phyloP scores from a whole-genome alignment of 1,284 basidiomycete species.

The Phlebopus sp. region DNA sequence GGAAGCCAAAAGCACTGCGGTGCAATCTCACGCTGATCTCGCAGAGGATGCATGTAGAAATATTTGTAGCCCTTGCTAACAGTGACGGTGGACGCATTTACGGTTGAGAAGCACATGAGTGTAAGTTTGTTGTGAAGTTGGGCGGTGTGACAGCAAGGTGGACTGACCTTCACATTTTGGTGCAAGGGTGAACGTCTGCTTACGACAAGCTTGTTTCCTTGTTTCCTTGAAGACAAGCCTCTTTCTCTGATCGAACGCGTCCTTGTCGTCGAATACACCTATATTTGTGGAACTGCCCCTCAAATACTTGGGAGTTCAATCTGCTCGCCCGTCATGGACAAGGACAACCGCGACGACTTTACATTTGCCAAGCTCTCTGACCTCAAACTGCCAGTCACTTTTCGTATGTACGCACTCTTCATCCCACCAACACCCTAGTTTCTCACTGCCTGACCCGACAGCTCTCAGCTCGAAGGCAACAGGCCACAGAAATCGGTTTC shows the following conservation, averaged over 20 bases:
- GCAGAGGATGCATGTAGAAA: constrained; percentile 19
- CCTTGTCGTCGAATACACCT: too few relatives aligned
- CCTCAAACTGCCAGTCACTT: constrained; percentile 81
- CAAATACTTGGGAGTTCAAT: too few relatives aligned
- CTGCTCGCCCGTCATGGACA: constrained; percentile 53
- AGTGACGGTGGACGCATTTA: not conserved
- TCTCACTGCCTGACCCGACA: constrained; percentile 31
- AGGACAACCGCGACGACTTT: constrained; percentile 78
- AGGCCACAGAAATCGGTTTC: constrained; percentile 69
- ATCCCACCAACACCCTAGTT: not conserved
- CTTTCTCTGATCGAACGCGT: too few relatives aligned
- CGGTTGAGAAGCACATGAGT: not conserved
- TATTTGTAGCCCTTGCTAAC: constrained; percentile 2
- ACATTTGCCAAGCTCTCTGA: constrained; percentile 88
- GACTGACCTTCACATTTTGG: too few relatives aligned
- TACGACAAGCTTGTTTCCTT: too few relatives aligned
- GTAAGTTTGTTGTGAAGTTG: not conserved
- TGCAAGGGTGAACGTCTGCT: too few relatives aligned
- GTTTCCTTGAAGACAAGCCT: too few relatives aligned
- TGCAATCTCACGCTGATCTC: constrained; percentile 15
- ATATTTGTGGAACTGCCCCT: too few relatives aligned
- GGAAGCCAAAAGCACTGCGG: constrained; percentile 25
- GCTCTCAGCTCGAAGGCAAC: constrained; percentile 82
- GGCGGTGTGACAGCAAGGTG: too few relatives aligned
- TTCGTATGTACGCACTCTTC: constrained; percentile 69